These are phyloP conservation scores for Amyloporia xantha DNA, from an alignment of 768 basidiomycete species.

Conservation along the genomic window DNA sequence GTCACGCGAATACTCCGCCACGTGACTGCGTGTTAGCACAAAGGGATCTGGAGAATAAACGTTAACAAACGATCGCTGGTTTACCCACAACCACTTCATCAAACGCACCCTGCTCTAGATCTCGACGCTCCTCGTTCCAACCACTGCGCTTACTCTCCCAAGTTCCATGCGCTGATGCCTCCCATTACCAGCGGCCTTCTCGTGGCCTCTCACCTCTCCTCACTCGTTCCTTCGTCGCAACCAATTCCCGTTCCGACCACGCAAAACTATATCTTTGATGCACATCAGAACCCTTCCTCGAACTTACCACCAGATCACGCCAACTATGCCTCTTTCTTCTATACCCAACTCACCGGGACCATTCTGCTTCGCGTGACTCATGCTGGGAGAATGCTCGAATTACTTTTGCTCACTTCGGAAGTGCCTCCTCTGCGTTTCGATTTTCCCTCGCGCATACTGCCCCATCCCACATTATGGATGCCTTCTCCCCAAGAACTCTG, in stretches of 20 bases:
- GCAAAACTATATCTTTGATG: conserved; percentile 44
- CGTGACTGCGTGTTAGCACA: too few species aligned
- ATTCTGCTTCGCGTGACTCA: conserved; percentile 73
- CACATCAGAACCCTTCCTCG: conserved; percentile 24
- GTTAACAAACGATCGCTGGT: too few species aligned
- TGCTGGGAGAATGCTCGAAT: conserved; percentile 65
- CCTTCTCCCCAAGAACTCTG: conserved; percentile 47
- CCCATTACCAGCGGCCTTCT: too few species aligned
- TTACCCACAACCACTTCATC: too few species aligned
- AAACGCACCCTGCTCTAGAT: not conserved
- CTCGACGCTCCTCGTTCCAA: too few species aligned
- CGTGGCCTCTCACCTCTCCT: conserved; percentile 39
- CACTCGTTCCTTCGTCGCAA: conserved; percentile 48
- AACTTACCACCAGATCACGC: conserved; percentile 68
- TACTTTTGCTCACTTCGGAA: conserved; percentile 63
- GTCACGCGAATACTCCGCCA: too few species aligned
- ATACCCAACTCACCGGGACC: conserved; percentile 52
- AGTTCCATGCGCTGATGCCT: too few species aligned
- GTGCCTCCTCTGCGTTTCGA: conserved; percentile 68
- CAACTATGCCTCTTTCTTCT: conserved; percentile 49
- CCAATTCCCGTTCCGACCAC: conserved; percentile 52
- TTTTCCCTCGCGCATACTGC: conserved; percentile 63
- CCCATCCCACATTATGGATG: conserved; percentile 58
- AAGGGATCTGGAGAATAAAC: too few species aligned
- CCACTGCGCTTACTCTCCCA: too few species aligned